Conservation (phyloP, 345 rosid genomes). For the Eucalyptus virginea region DNA sequence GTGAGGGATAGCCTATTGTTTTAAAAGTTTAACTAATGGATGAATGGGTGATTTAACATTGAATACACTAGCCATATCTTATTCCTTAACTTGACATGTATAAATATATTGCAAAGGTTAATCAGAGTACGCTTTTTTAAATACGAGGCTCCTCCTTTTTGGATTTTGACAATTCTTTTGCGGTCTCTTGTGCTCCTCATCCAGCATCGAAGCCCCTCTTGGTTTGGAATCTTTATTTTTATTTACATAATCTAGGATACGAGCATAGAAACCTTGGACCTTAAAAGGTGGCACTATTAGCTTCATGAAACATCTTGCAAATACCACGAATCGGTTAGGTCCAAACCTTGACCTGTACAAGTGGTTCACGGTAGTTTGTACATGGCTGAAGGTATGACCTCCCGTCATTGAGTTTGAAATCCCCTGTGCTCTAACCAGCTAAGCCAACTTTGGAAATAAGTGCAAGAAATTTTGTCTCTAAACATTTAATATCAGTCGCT, state of each 20-base stretch:
- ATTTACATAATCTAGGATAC: neutral
- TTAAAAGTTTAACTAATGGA: neutral
- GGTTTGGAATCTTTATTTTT: neutral
- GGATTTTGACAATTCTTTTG: neutral
- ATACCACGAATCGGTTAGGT: neutral
- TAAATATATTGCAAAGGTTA: neutral
- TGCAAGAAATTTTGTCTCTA: neutral
- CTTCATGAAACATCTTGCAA: neutral
- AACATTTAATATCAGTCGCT: neutral
- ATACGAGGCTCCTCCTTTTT: neutral
- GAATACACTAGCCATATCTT: neutral
- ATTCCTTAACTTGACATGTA: neutral
- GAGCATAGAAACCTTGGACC: neutral
- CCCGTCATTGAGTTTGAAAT: neutral
- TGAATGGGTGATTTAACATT: neutral
- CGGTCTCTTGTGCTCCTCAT: neutral
- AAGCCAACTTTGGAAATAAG: neutral
- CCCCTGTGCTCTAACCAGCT: neutral
- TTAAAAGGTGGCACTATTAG: neutral
- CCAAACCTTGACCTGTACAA: neutral
- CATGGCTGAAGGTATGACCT: neutral
- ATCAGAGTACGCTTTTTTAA: neutral
- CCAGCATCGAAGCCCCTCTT: neutral
- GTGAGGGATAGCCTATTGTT: neutral
- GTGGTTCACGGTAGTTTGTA: neutral